These are phyloP conservation scores for Pseudocercospora fijiensis DNA, from an alignment of 2,329 filamentous ascomycete genomes.

Conservation along the genomic window DNA sequence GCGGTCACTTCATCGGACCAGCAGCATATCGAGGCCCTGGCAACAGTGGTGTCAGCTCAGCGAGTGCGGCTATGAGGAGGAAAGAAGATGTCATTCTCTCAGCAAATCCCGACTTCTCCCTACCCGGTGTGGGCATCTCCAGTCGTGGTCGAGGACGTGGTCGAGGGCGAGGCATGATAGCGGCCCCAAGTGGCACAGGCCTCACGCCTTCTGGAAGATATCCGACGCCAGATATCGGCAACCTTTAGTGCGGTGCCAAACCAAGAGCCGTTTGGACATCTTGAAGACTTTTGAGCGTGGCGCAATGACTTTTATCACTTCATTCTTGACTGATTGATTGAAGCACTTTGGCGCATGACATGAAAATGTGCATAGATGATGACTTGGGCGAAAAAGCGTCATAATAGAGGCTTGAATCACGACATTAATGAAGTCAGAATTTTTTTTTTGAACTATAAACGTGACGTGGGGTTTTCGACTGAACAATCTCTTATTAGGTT, in stretches of 20 bases:
- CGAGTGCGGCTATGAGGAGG: conserved; percentile 44
- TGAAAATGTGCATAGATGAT: conserved; percentile 4
- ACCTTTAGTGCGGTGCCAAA: not conserved
- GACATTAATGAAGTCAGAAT: not conserved
- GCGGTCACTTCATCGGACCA: conserved; percentile 29
- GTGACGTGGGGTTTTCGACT: no score
- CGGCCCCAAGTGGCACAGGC: conserved; percentile 25
- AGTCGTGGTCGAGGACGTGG: conserved; percentile 35
- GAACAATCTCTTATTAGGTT: no score
- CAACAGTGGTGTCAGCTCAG: conserved; percentile 25
- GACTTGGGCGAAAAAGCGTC: not conserved
- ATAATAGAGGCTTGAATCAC: not conserved
- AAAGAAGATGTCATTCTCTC: conserved; percentile 72
- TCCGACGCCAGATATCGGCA: conserved; percentile 28
- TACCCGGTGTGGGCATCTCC: conserved; percentile 55
- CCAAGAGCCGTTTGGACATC: not conserved
- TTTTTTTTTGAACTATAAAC: not conserved
- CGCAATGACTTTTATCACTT: no score
- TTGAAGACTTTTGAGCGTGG: not conserved
- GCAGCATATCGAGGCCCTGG: conserved; percentile 39
- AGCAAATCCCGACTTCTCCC: conserved; percentile 80
- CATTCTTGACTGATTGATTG: not conserved
- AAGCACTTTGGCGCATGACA: not conserved
- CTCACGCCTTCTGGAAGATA: conserved; percentile 37
- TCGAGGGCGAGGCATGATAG: conserved; percentile 36